A percentile compares a stretch with the other conserved stretches of the same genome.
These are phyloP conservation scores for Phaeotremella fagi DNA, from an alignment of 768 basidiomycete genomes.

Conservation along the genomic window DNA sequence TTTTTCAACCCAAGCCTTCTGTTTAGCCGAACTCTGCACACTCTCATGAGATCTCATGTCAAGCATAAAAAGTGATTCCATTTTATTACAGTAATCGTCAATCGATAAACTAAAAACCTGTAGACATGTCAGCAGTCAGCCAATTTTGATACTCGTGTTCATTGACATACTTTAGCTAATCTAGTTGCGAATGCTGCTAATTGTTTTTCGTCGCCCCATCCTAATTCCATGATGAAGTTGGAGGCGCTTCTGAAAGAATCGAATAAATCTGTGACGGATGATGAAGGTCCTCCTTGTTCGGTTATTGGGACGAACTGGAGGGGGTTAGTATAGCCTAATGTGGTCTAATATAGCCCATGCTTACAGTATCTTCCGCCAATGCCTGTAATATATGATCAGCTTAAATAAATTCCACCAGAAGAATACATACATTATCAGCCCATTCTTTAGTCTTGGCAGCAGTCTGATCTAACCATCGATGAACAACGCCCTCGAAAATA, in stretches of 20 bases:
- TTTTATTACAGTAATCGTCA: constrained; percentile 80
- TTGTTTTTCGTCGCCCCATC: constrained; percentile 89
- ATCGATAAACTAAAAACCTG: constrained; percentile 87
- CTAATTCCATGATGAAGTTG: constrained; percentile 76
- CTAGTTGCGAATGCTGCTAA: constrained; percentile 84
- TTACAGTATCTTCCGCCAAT: constrained; percentile 74
- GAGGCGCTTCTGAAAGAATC: constrained; percentile 88
- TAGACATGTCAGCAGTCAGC: not conserved
- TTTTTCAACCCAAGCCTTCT: constrained; percentile 54
- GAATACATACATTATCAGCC: constrained; percentile 74
- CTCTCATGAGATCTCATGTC: constrained; percentile 81
- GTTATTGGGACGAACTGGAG: constrained; percentile 2
- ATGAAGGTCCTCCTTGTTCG: constrained; percentile 69
- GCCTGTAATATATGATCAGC: constrained; percentile 53
- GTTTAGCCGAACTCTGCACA: constrained; percentile 73
- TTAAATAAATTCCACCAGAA: not conserved
- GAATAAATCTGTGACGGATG: constrained; percentile 95
- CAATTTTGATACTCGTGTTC: not conserved
- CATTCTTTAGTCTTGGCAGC: constrained; percentile 86
- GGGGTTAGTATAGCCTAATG: no score
- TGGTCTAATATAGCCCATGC: no score
- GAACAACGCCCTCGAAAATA: constrained; percentile 83
- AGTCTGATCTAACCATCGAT: constrained; percentile 81
- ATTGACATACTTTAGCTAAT: constrained; percentile 66
- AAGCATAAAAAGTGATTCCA: constrained; percentile 85